These are phyloP conservation scores for Ophiostoma tasmaniense DNA, from an alignment of 2,329 filamentous ascomycete species.

Conservation along the genomic window DNA sequence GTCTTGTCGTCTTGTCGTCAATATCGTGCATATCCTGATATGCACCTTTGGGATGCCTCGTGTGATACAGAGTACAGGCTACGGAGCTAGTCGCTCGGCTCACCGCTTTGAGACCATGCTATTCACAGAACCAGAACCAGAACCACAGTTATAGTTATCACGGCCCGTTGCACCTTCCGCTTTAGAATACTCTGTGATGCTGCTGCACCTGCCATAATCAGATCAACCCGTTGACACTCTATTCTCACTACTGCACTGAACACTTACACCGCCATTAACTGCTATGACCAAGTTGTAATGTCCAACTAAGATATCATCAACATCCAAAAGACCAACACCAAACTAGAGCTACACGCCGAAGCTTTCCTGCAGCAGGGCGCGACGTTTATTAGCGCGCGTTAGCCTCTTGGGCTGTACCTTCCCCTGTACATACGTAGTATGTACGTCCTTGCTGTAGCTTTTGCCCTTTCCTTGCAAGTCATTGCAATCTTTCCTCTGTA, in stretches of 20 bases:
- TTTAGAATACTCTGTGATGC: not conserved
- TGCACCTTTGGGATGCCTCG: not conserved
- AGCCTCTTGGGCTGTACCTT: not conserved
- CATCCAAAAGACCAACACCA: no score
- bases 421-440: conserved; percentile 3
- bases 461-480: conserved; percentile 5
- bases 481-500: no score
- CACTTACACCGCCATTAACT: no score
- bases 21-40: not conserved
- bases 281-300: no score
- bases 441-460: conserved; percentile 5
- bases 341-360: not conserved
- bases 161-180: not conserved
- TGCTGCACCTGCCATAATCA: not conserved
- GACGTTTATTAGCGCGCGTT: conserved; percentile 2
- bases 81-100: not conserved
- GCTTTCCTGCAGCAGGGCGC: not conserved
- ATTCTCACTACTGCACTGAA: no score
- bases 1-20: no score
- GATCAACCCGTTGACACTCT: not conserved
- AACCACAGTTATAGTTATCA: no score
- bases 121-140: no score
- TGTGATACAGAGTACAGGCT: not conserved
- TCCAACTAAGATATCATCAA: no score
- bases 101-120: not conserved